phyloP scores from a whole-genome alignment of 768 basidiomycete genomes.

The Lanmaoa rubissima region DNA sequence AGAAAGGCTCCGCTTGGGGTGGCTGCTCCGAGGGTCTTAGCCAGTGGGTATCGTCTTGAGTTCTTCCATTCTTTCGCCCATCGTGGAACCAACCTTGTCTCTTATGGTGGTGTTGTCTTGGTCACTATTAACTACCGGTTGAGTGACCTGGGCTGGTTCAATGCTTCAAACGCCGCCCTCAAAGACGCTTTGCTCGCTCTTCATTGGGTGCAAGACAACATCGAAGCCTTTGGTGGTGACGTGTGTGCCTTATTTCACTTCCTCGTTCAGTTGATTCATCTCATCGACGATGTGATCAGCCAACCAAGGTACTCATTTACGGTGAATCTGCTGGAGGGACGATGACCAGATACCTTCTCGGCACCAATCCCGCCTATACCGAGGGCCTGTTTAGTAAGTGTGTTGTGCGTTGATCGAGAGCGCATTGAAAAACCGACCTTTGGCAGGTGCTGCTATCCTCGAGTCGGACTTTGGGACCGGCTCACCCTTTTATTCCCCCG shows the following conservation, averaged over 20 bases:
- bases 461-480: conserved; percentile 14
- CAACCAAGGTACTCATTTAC: conserved; percentile 12
- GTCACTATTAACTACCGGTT: conserved; percentile 16
- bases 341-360: conserved; percentile 1
- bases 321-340: conserved; percentile 15
- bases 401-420: neutral
- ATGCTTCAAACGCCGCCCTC: conserved; percentile 15
- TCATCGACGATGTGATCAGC: neutral
- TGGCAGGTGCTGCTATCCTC: conserved; percentile 11
- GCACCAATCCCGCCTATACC: conserved; percentile 7
- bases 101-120: conserved; percentile 11
- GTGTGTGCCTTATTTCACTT: neutral
- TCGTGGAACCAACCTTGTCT: too few relatives aligned
- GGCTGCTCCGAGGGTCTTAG: too few relatives aligned
- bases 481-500: conserved; percentile 12
- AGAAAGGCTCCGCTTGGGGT: too few relatives aligned
- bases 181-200: conserved; percentile 32
- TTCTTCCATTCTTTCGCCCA: too few relatives aligned
- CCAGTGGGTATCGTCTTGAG: too few relatives aligned
- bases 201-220: conserved; percentile 34
- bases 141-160: conserved; percentile 14
- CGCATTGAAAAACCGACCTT: neutral
- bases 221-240: conserved; percentile 36
- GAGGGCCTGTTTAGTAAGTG: conserved; percentile 13
- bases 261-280: neutral